Percentiles rank a stretch among this genome's conserved stretches.
Conservation (phyloP, 805 yeast species). For the Lipomyces sp. region DNA sequence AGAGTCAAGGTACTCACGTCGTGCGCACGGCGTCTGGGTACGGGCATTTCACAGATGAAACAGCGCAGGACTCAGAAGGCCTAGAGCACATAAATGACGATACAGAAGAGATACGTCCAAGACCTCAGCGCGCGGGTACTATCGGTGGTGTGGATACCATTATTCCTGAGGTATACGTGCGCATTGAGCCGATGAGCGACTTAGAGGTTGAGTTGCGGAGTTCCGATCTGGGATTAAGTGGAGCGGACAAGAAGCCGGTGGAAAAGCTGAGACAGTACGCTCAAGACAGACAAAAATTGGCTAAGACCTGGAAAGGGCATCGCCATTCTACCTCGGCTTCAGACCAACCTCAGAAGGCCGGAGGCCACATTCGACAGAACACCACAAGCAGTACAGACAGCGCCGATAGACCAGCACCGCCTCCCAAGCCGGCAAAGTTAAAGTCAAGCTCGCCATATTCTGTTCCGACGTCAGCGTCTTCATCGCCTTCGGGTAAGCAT, state of each 20-base stretch:
- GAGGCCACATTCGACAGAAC: not conserved
- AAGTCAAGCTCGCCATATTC: no score
- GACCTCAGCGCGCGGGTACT: slow-evolving; percentile 6
- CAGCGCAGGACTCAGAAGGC: not conserved
- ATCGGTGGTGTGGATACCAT: slow-evolving; percentile 6
- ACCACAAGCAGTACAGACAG: slow-evolving; percentile 6
- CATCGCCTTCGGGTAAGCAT: not conserved
- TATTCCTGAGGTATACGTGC: slow-evolving; percentile 7
- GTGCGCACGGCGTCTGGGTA: slow-evolving; percentile 66
- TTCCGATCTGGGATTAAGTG: not conserved
- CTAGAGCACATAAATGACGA: not conserved
- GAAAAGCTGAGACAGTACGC: no score
- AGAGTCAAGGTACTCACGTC: slow-evolving; percentile 38
- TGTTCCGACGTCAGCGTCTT: not conserved
- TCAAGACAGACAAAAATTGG: not conserved
- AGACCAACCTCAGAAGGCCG: not conserved
- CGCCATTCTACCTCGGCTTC: not conserved
- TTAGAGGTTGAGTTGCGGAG: slow-evolving; percentile 1
- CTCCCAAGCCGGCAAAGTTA: slow-evolving; percentile 13
- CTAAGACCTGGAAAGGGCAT: not conserved
- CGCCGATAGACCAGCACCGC: slow-evolving; percentile 9
- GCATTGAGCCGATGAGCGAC: slow-evolving; percentile 11
- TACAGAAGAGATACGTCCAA: not conserved
- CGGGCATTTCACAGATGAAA: slow-evolving; percentile 56
- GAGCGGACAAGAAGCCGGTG: no score